phyloP scores from a whole-genome alignment of 202 grass and related monocot species.

The Cymbopogon flexuosus region DNA sequence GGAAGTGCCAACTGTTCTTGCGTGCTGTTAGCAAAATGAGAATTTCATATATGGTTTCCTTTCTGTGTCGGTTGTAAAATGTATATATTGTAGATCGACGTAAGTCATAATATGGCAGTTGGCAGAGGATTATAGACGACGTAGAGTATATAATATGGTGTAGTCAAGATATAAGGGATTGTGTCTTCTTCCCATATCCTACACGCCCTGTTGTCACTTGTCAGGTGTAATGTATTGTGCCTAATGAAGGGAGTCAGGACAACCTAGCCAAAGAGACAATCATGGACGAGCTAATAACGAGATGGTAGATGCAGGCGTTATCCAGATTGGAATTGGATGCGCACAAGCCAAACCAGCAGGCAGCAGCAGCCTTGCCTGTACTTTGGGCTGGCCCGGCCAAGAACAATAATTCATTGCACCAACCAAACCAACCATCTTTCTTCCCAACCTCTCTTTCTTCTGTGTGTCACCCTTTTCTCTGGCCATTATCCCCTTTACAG shows the following conservation, averaged over 20 bases:
- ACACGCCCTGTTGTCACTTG: not conserved
- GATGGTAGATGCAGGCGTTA: slow-evolving; percentile 27
- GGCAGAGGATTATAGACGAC: not conserved
- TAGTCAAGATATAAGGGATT: not conserved
- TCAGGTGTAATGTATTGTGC: not conserved
- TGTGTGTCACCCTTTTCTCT: slow-evolving; percentile 17
- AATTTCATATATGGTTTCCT: not conserved
- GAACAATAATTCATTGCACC: slow-evolving; percentile 37
- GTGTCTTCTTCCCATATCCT: not conserved
- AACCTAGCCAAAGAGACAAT: slow-evolving; percentile 20
- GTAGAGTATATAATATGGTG: not conserved
- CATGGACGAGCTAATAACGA: slow-evolving; percentile 12
- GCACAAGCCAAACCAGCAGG: slow-evolving; percentile 23
- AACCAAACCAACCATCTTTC: slow-evolving; percentile 3
- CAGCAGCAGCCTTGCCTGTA: slow-evolving; percentile 3
- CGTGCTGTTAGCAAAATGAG: not conserved
- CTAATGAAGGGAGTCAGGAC: not conserved
- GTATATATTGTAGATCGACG: not conserved
- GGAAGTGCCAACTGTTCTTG: not conserved
- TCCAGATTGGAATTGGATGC: slow-evolving; percentile 40
- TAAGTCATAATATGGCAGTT: not conserved
- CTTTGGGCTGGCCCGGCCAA: not conserved
- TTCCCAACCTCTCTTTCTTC: slow-evolving; percentile 26
- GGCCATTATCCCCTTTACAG: slow-evolving; percentile 27
- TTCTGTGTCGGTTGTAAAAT: not conserved